Base-by-base conservation (phyloP, 2,329 filamentous ascomycete genomes). In the Diaporthe sp. region DNA sequence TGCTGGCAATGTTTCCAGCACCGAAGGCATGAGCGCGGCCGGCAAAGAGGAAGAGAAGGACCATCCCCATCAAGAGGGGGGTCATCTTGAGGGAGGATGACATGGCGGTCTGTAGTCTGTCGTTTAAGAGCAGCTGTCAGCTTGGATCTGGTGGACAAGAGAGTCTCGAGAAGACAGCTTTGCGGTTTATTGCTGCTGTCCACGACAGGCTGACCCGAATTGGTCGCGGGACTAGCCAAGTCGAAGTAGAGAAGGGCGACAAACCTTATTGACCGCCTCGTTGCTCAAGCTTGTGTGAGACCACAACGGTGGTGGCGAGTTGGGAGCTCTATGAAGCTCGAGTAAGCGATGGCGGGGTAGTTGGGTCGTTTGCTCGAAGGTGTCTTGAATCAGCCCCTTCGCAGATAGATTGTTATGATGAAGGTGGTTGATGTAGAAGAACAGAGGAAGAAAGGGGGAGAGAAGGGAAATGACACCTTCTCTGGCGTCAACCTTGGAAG, bases 1-100 rank as follows among this genome's bases (percentile, higher is more conserved):
- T 89, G 74, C 93, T 92, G 55, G 94, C 94, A 82, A 97, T 97
- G 84, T 97, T 97, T 76, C 95, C 95, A 79, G 95, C 95, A 78
- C 95, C 95, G 81, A 97, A 97, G 72, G 94, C 95, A 78, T 93
- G 87, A 47, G 91, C 90, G 25, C 93, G 94, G 76, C 88, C 88
- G 71, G 92, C 90, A 80, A 95, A 90, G 78, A 90, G 85, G 78
- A 95, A 86, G 78, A 96, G 85, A 77, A 95, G 81, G 72, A 90
- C 82, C 78, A 92, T 80, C 79, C 87, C 89, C 83, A 91, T 80
- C 76, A 91, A 80, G 79, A 90, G 83, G 80, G 87, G 85, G 78
- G 85, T 85, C 71, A 84, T 85, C 80, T 85, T 88, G 77, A 86
- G 80, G 76, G 84, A 83, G 78, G 86, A 68, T 47, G 64, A 83